These are phyloP conservation scores for Monosporozyma yasuniensis DNA, from an alignment of 805 yeast genomes.

Conservation along the genomic window DNA sequence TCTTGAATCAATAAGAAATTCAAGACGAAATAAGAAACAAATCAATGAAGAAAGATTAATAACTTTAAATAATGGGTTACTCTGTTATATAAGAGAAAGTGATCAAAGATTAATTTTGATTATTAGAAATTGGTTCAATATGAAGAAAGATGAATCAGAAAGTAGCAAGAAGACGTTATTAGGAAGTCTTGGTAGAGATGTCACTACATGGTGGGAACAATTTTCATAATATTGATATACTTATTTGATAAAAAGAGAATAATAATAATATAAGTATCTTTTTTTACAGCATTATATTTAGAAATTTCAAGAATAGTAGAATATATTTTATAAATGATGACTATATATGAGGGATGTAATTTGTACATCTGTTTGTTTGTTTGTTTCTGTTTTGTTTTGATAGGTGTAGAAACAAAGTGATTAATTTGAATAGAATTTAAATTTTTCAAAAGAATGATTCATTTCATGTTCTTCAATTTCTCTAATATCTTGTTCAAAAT, in stretches of 20 bases:
- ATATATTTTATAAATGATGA: background rate
- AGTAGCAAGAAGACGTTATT: slow-evolving; percentile 9
- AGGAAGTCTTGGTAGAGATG: slow-evolving; percentile 18
- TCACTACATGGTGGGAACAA: slow-evolving; percentile 18
- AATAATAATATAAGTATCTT: background rate
- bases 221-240: background rate
- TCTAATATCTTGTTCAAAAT: slow-evolving; percentile 43
- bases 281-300: background rate
- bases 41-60: slow-evolving; percentile 23
- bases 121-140: slow-evolving; percentile 26
- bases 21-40: slow-evolving; percentile 8
- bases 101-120: slow-evolving; percentile 13
- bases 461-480: slow-evolving; percentile 55
- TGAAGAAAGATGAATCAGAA: slow-evolving; percentile 2
- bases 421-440: slow-evolving; percentile 9
- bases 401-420: background rate
- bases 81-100: slow-evolving; percentile 23
- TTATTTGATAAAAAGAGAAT: background rate
- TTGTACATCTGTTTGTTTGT: background rate
- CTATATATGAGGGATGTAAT: background rate
- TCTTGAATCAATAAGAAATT: slow-evolving; percentile 11
- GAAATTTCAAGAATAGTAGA: background rate
- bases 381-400: background rate
- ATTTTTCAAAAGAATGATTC: slow-evolving; percentile 16
- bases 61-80: slow-evolving; percentile 26